Base-by-base conservation (phyloP, 805 yeast species). In the Pichia pseudocactophila region DNA sequence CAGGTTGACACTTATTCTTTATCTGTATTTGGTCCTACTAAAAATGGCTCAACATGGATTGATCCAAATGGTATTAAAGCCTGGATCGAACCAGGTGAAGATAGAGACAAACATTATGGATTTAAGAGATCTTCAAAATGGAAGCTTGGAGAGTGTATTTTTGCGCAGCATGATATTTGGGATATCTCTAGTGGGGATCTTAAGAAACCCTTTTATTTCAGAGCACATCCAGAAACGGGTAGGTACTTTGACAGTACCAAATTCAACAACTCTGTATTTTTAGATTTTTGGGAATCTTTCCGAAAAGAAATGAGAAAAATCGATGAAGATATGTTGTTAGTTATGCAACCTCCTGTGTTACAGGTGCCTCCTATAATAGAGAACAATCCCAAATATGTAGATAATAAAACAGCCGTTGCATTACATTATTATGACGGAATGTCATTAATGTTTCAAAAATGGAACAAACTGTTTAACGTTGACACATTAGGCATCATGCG, bases 371-470 rank as follows among this genome's bases (percentile, higher is more conserved):
- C 97, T 2, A 57, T 62, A 10, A 59, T 85, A 46, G 70, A 69
- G 45, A 71, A 69, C 11, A 69, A 74, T 34, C 57, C 66, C 3
- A 36, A 42, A 25, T 56, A 78, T n/a, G 56, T 82, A 12, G 92
- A 83, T 53, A 57, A 66, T 1, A 73, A 72, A 39, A 80, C 90
- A 0, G 77, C 83, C 2, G 80, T 80, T 52, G 78, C 95, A 16
- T 92, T 95, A 2, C 98, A 90, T 62, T 90, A 81, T 59, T 90
- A 90, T 58, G 98, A 90, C 59, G 98, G 97, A 0, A 73, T 90
- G 78, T 83, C 97, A 2, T 65, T 90, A 30, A 80, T 92, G 89
- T 82, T 84, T 61, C 87, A 88, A 62, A 75, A 80, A 5, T 92
- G 98, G 98, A 85, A 83, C 55, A 68, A 77, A 28, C 64, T 61